These are phyloP conservation scores for Sungouiozyma intestinalis DNA, from an alignment of 805 yeast genomes.

Conservation along the genomic window DNA sequence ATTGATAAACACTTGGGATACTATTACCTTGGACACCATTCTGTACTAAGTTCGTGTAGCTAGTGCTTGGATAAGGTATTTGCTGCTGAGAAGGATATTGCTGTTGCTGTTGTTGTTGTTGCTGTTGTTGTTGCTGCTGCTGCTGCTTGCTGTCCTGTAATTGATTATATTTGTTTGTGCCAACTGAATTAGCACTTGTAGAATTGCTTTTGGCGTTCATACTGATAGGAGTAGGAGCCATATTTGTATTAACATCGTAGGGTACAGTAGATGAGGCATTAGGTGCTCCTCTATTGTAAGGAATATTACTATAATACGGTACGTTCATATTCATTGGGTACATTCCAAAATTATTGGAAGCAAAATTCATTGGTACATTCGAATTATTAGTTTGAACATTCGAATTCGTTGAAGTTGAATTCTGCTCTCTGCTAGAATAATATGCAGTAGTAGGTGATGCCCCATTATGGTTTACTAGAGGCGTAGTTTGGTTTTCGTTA, in stretches of 20 bases:
- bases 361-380: not conserved
- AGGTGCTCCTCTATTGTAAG: not conserved
- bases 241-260: not conserved
- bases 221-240: constrained; percentile 5
- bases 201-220: constrained; percentile 2
- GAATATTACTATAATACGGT: constrained; percentile 7
- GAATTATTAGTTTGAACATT: not conserved
- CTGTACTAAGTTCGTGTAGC: not conserved
- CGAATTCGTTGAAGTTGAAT: constrained; percentile 2
- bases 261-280: not conserved
- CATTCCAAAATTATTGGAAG: constrained; percentile 4
- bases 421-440: constrained; percentile 1
- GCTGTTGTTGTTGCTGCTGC: constrained; percentile 7
- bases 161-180: constrained; percentile 2
- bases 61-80: not conserved
- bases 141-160: constrained; percentile 5
- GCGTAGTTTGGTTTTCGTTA: not conserved
- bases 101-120: constrained; percentile 3
- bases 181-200: not conserved
- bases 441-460: constrained; percentile 1
- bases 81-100: constrained; percentile 3
- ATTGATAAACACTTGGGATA: not conserved
- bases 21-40: not conserved
- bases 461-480: not conserved
- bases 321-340: constrained; percentile 7